A percentile compares a stretch with the other conserved stretches of the same genome.
Conservation (phyloP, 306 rosid genomes). For the Medicago lupulina region DNA sequence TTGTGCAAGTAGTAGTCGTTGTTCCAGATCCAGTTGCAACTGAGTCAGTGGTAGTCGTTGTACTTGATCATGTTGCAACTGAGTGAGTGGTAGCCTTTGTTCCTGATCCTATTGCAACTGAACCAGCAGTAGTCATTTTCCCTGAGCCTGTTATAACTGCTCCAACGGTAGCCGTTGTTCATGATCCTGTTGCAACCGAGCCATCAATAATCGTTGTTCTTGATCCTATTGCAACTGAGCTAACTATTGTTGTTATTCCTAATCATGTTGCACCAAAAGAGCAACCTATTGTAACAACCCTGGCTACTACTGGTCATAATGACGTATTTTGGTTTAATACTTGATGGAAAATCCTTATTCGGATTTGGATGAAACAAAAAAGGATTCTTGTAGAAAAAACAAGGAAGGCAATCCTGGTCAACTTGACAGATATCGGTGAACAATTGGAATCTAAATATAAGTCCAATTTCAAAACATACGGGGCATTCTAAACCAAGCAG, state of each 20-base stretch:
- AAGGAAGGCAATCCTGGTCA: slow-evolving; percentile 55
- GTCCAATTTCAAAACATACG: slow-evolving; percentile 72
- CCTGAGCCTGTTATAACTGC: background rate
- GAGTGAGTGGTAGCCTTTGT: background rate
- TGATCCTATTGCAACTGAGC: background rate
- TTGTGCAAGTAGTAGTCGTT: slow-evolving; percentile 52
- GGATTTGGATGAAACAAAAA: background rate
- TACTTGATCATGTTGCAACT: slow-evolving; percentile 47
- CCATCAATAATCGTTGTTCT: background rate
- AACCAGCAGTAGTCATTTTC: slow-evolving; percentile 40
- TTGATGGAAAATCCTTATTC: no score
- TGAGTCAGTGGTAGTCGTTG: slow-evolving; percentile 51
- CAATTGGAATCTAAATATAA: slow-evolving; percentile 60
- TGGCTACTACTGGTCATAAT: no score
- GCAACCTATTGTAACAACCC: no score
- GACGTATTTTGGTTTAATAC: no score
- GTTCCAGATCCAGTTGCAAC: slow-evolving; percentile 54
- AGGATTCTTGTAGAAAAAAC: slow-evolving; percentile 18
- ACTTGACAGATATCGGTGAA: slow-evolving; percentile 62
- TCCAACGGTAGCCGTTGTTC: background rate
- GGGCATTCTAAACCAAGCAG: slow-evolving; percentile 69
- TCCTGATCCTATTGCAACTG: slow-evolving; percentile 3
- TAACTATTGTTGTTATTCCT: no score
- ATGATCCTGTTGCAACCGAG: background rate
- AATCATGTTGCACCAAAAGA: no score